phyloP scores from a whole-genome alignment of 345 rosid species.

The Sonneratia caseolaris region DNA sequence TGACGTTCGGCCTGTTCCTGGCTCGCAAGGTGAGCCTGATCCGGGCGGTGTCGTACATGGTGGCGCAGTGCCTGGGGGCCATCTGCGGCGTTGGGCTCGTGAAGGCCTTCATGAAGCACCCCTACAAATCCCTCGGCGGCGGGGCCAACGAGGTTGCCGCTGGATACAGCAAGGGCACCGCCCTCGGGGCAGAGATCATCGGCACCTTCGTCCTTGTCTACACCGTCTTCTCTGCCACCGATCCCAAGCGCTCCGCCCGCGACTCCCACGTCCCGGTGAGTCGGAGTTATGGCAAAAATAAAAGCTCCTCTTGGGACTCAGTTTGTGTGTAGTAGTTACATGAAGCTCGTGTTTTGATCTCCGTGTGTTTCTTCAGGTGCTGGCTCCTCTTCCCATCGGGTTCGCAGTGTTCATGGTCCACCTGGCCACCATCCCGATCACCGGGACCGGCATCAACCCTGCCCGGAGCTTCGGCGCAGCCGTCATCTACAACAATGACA shows the following conservation, averaged over 20 bases:
- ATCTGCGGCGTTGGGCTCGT: slow-evolving; percentile 76
- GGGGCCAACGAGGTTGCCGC: slow-evolving; percentile 47
- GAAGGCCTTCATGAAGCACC: slow-evolving; percentile 60
- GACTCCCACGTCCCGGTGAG: slow-evolving; percentile 83
- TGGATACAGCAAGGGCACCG: slow-evolving; percentile 61
- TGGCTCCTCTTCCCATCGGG: slow-evolving; percentile 80
- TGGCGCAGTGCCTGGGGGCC: slow-evolving; percentile 75
- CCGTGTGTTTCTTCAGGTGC: slow-evolving; percentile 18
- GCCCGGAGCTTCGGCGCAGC: slow-evolving; percentile 65
- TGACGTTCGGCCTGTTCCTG: slow-evolving; percentile 52
- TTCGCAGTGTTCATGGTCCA: slow-evolving; percentile 68
- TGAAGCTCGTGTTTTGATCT: no score
- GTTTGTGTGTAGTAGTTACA: no score
- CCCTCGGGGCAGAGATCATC: slow-evolving; percentile 78
- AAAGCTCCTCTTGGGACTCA: no score
- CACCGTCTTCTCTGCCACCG: slow-evolving; percentile 80
- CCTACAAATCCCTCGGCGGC: slow-evolving; percentile 48
- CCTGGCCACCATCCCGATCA: slow-evolving; percentile 62
- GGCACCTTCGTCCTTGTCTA: slow-evolving; percentile 69
- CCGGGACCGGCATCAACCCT: slow-evolving; percentile 64
- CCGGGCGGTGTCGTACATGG: slow-evolving; percentile 67
- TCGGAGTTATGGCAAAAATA: neutral
- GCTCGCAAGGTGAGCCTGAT: slow-evolving; percentile 63
- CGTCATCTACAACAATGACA: slow-evolving; percentile 40
- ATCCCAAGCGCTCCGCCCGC: slow-evolving; percentile 81